These are phyloP conservation scores for Lagenidium giganteum DNA, from an alignment of 352 stramenopile genomes.

Conservation along the genomic window DNA sequence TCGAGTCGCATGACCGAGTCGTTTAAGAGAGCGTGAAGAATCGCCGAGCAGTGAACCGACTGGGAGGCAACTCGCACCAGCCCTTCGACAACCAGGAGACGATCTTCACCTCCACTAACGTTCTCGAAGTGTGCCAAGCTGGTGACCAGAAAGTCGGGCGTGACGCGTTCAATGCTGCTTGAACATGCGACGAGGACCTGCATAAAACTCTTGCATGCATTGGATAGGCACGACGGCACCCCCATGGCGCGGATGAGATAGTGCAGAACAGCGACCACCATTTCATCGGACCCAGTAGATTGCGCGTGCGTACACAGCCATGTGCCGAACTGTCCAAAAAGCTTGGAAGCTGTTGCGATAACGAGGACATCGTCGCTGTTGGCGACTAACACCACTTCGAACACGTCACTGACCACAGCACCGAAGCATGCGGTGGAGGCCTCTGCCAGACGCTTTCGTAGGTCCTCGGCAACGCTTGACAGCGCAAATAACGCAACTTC, in stretches of 20 bases:
- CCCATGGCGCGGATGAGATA: conserved; percentile 50
- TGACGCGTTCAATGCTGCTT: conserved; percentile 44
- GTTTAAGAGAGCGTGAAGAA: conserved; percentile 42
- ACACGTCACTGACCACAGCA: conserved; percentile 34
- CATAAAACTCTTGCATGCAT: conserved; percentile 70
- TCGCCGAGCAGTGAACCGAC: conserved; percentile 38
- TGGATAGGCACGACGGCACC: conserved; percentile 24
- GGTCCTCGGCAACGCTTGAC: conserved; percentile 47
- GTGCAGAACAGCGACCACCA: conserved; percentile 34
- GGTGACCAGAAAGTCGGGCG: conserved; percentile 31
- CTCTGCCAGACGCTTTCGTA: conserved; percentile 41
- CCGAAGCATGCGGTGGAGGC: conserved; percentile 23
- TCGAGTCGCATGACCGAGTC: conserved; percentile 46
- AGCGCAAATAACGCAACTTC: conserved; percentile 57
- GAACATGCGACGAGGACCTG: conserved; percentile 53
- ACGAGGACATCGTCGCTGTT: conserved; percentile 26
- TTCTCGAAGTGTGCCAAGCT: conserved; percentile 40
- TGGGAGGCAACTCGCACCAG: conserved; percentile 44
- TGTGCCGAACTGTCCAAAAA: conserved; percentile 48
- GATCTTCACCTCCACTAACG: conserved; percentile 53
- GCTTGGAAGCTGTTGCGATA: conserved; percentile 36
- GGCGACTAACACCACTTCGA: conserved; percentile 30
- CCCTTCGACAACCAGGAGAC: conserved; percentile 59
- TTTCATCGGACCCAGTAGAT: conserved; percentile 31
- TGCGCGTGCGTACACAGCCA: conserved; percentile 63